Evolutionary conservation across 768 basidiomycete species (phyloP).

Genomic region (Mycena pura): DNA sequence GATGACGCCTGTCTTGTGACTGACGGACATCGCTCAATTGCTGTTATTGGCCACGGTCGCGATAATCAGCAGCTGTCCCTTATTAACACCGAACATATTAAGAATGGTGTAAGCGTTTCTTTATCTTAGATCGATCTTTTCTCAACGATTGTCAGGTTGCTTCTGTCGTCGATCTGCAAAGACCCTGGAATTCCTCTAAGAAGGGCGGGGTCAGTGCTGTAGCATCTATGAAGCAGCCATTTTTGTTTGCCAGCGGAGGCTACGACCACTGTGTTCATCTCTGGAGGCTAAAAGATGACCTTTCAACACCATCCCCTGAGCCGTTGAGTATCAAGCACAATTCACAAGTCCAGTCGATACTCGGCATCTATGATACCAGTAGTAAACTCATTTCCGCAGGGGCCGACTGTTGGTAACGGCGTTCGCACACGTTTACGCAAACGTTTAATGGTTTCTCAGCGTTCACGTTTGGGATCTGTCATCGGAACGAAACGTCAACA

Average conservation of each 20-base stretch:
- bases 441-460: constrained; percentile 11
- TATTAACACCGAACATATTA: constrained; percentile 21
- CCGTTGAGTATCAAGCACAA: constrained; percentile 49
- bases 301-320: constrained; percentile 37
- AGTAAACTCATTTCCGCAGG: constrained; percentile 55
- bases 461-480: constrained; percentile 54
- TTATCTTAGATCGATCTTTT: neutral
- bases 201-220: constrained; percentile 51
- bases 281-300: constrained; percentile 48
- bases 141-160: constrained; percentile 6
- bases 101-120: constrained; percentile 29
- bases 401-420: constrained; percentile 46
- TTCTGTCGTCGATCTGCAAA: constrained; percentile 23
- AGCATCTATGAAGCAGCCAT: constrained; percentile 46
- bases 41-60: constrained; percentile 48
- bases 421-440: neutral
- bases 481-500: constrained; percentile 49
- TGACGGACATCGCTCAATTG: constrained; percentile 29
- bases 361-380: constrained; percentile 51
- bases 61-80: constrained; percentile 42
- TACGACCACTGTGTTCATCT: constrained; percentile 56
- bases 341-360: constrained; percentile 50
- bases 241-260: constrained; percentile 56
- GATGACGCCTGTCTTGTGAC: constrained; percentile 51
- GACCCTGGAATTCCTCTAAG: constrained; percentile 43